These are phyloP conservation scores for Henckelia pumila DNA, from an alignment of 257 asterid genomes.

Conservation along the genomic window DNA sequence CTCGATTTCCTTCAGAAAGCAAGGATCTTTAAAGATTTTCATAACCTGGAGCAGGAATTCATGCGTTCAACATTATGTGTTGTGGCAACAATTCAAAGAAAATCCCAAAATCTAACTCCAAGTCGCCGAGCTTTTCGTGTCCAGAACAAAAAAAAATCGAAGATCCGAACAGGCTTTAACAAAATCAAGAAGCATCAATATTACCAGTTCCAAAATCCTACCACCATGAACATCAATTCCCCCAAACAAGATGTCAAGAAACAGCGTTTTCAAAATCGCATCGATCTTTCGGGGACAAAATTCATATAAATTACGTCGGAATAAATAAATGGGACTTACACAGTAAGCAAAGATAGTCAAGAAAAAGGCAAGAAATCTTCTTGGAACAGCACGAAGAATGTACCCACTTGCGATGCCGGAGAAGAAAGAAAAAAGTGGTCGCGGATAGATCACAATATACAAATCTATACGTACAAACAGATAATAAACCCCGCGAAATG, in stretches of 20 bases:
- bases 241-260: background rate
- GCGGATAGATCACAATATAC: slow-evolving; percentile 21
- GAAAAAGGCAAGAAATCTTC: slow-evolving; percentile 55
- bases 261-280: slow-evolving; percentile 12
- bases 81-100: slow-evolving; percentile 8
- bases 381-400: slow-evolving; percentile 37
- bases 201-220: slow-evolving; percentile 16
- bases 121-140: background rate
- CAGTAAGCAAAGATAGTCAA: slow-evolving; percentile 56
- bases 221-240: background rate
- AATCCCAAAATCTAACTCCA: background rate
- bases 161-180: slow-evolving; percentile 34
- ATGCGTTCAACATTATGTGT: background rate
- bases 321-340: slow-evolving; percentile 43
- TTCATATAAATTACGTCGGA: background rate
- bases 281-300: background rate
- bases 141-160: slow-evolving; percentile 19
- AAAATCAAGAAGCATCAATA: slow-evolving; percentile 17
- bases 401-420: slow-evolving; percentile 39
- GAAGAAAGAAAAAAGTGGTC: slow-evolving; percentile 24
- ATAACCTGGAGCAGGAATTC: slow-evolving; percentile 7
- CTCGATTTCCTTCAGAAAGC: background rate
- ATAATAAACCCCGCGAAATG: slow-evolving; percentile 53
- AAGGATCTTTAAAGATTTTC: slow-evolving; percentile 8
- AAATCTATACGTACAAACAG: slow-evolving; percentile 29